These are phyloP conservation scores for Hemisphaericaspora xylofermentans DNA, from an alignment of 1,139 yeast species.

Conservation along the genomic window DNA sequence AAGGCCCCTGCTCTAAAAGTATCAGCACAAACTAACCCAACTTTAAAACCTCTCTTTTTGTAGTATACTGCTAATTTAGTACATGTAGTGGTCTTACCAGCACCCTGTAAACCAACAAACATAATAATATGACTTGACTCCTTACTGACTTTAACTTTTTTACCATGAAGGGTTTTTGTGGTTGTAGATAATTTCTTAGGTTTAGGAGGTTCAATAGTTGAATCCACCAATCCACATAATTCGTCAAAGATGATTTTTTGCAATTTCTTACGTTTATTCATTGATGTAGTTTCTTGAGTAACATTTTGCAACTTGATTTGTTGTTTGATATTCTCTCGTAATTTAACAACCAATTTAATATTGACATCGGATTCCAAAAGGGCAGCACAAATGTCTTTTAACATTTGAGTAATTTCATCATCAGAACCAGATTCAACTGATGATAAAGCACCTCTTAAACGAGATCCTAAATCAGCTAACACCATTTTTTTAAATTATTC, in stretches of 20 bases:
- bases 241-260: conserved; percentile 96
- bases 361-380: conserved; percentile 91
- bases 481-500: conserved; percentile 54
- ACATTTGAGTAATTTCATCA: conserved; percentile 49
- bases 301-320: conserved; percentile 48
- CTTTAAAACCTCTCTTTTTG: conserved; percentile 89
- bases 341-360: conserved; percentile 71
- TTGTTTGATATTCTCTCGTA: conserved; percentile 71
- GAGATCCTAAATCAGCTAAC: conserved; percentile 88
- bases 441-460: conserved; percentile 76
- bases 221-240: conserved; percentile 79
- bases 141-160: conserved; percentile 28
- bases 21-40: conserved; percentile 97
- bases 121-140: conserved; percentile 62
- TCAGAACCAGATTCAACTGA: conserved; percentile 48
- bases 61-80: conserved; percentile 94
- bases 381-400: conserved; percentile 89
- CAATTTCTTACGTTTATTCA: conserved; percentile 71
- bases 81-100: conserved; percentile 98
- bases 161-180: conserved; percentile 29
- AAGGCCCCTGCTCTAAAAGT: conserved; percentile 99
- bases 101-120: conserved; percentile 99
- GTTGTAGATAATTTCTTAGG: conserved; percentile 62
- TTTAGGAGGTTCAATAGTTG: conserved; percentile 66
- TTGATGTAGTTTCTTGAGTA: conserved; percentile 48